Percentiles rank a stretch among this genome's conserved stretches.
Evolutionary conservation across 1,139 yeast species (phyloP).

Genomic region (Lizanozyma gosingica): DNA sequence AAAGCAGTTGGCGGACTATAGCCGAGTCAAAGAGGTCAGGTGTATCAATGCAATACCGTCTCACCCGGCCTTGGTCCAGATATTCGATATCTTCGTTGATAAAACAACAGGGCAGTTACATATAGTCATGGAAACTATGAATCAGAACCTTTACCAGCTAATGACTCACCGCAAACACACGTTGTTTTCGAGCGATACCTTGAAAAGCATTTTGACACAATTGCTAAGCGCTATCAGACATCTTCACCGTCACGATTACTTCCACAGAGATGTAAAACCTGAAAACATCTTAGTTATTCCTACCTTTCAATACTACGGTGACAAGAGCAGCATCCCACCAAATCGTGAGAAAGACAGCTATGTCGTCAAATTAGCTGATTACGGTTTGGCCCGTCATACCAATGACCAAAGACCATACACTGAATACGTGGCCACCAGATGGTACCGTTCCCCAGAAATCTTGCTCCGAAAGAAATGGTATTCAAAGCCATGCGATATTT

Average conservation of each 20-base stretch:
- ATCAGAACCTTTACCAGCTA: slow-evolving; percentile 67
- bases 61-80: slow-evolving; percentile 63
- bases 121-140: slow-evolving; percentile 86
- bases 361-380: slow-evolving; percentile 80
- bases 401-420: slow-evolving; percentile 51
- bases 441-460: slow-evolving; percentile 96
- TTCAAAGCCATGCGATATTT: slow-evolving; percentile 74
- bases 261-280: slow-evolving; percentile 82
- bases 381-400: slow-evolving; percentile 73
- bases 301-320: slow-evolving; percentile 43
- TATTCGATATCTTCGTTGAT: slow-evolving; percentile 75
- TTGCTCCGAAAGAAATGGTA: slow-evolving; percentile 59
- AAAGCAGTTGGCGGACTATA: slow-evolving; percentile 46
- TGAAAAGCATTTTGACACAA: slow-evolving; percentile 62
- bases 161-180: slow-evolving; percentile 48
- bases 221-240: slow-evolving; percentile 70
- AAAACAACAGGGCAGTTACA: slow-evolving; percentile 47
- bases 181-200: slow-evolving; percentile 47
- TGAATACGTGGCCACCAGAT: slow-evolving; percentile 84
- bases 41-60: slow-evolving; percentile 66
- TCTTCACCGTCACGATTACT: slow-evolving; percentile 65
- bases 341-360: slow-evolving; percentile 36
- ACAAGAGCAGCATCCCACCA: slow-evolving; percentile 31
- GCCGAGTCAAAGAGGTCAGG: slow-evolving; percentile 61
- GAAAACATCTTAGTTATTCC: slow-evolving; percentile 62